Evolutionary conservation across 441 rosid species (phyloP).

Genomic region (Adansonia grandidieri): DNA sequence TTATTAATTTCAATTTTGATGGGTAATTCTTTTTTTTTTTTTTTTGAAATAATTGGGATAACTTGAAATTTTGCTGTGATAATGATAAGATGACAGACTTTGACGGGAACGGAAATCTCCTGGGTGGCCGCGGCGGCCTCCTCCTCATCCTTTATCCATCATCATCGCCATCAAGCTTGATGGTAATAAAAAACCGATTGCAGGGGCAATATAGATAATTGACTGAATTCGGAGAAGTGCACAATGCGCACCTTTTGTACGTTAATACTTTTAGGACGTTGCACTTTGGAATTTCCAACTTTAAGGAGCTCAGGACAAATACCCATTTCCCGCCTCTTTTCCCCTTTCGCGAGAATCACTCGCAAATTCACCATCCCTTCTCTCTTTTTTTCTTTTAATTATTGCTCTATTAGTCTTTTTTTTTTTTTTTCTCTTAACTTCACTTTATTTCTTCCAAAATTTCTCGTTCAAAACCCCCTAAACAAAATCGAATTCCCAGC

Average conservation of each 20-base stretch:
- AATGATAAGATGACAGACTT: background rate
- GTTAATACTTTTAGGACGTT: constrained; percentile 17
- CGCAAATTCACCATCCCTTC: background rate
- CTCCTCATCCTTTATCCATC: background rate
- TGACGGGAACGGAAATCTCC: background rate
- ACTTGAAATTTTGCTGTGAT: background rate
- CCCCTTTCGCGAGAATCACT: background rate
- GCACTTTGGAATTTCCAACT: background rate
- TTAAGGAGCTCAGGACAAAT: background rate
- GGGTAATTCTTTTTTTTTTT: background rate
- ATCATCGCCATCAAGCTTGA: background rate
- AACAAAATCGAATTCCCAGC: background rate
- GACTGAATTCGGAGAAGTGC: background rate
- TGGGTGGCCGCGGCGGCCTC: constrained; percentile 4
- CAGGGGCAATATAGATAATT: constrained; percentile 7
- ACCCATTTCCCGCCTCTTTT: constrained; percentile 36
- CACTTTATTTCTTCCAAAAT: background rate
- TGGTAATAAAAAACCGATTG: background rate
- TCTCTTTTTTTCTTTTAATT: background rate
- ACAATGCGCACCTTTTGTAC: background rate
- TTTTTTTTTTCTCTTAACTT: constrained; percentile 1
- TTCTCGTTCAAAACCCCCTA: background rate
- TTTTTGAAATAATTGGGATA: background rate
- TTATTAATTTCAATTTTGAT: too few relatives aligned
- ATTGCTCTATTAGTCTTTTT: background rate